phyloP scores from a whole-genome alignment of 306 rosid species.

The Heteromeles arbutifolia region DNA sequence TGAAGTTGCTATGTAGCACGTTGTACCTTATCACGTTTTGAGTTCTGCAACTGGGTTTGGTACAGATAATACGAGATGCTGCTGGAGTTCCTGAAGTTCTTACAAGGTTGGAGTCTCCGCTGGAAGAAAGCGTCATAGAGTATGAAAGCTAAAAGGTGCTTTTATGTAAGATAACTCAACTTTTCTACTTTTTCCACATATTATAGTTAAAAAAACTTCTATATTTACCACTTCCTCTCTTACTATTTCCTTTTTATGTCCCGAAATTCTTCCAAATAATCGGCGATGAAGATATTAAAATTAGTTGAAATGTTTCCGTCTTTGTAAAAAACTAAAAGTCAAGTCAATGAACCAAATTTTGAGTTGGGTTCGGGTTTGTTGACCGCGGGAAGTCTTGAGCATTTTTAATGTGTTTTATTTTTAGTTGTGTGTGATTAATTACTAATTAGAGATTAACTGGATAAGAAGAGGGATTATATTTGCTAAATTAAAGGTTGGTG shows the following conservation, averaged over 20 bases:
- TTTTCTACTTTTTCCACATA: neutral
- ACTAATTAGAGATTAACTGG: neutral
- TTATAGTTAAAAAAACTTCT: neutral
- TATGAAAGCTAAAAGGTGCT: conserved; percentile 64
- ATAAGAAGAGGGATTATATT: neutral
- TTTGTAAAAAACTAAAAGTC: neutral
- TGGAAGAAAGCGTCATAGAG: conserved; percentile 49
- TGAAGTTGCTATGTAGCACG: neutral
- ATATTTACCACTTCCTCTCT: conserved; percentile 4
- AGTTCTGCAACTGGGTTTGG: conserved; percentile 19
- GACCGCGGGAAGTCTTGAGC: neutral
- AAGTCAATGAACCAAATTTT: neutral
- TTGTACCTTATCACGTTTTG: neutral
- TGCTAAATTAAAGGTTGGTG: neutral
- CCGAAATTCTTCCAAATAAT: neutral
- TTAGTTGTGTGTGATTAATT: neutral
- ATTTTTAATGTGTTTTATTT: neutral
- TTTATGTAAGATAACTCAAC: conserved; percentile 15
- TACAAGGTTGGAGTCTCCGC: conserved; percentile 62
- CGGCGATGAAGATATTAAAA: neutral
- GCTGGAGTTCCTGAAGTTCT: conserved; percentile 90
- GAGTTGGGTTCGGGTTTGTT: neutral
- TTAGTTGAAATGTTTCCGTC: neutral
- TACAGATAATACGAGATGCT: conserved; percentile 76
- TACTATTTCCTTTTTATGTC: neutral